Conservation (phyloP, 768 basidiomycete genomes). For the Boletus eberwhitei region DNA sequence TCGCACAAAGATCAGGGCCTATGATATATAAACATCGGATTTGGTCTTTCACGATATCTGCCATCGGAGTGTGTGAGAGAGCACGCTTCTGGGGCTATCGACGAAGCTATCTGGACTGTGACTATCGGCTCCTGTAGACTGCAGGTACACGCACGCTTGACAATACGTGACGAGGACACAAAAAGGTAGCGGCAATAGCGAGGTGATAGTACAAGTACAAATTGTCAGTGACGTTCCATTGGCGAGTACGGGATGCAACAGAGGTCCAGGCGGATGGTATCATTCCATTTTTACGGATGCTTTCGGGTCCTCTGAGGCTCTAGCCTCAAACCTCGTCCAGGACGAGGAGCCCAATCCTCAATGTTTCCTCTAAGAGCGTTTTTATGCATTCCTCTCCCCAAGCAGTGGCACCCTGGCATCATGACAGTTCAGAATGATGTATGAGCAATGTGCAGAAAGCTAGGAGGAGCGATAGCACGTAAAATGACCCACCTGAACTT, state of each 20-base stretch:
- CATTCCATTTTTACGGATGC: background rate
- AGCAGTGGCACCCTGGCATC: slow-evolving; percentile 15
- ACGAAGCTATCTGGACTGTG: no score
- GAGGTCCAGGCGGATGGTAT: background rate
- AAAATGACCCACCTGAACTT: slow-evolving; percentile 10
- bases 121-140: no score
- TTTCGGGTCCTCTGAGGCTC: background rate
- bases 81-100: no score
- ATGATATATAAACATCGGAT: background rate
- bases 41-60: background rate
- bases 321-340: background rate
- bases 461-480: no score
- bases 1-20: background rate
- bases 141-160: background rate
- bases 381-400: slow-evolving; percentile 20
- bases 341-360: slow-evolving; percentile 16
- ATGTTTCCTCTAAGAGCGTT: slow-evolving; percentile 12
- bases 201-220: background rate
- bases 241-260: background rate
- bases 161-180: background rate
- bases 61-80: no score
- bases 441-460: background rate
- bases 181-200: background rate
- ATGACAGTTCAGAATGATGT: background rate
- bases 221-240: no score